A percentile compares a stretch with the other conserved stretches of the same genome.
These are phyloP conservation scores for Aspergillus intermedius DNA, from an alignment of 2,329 filamentous ascomycete genomes.

Conservation along the genomic window DNA sequence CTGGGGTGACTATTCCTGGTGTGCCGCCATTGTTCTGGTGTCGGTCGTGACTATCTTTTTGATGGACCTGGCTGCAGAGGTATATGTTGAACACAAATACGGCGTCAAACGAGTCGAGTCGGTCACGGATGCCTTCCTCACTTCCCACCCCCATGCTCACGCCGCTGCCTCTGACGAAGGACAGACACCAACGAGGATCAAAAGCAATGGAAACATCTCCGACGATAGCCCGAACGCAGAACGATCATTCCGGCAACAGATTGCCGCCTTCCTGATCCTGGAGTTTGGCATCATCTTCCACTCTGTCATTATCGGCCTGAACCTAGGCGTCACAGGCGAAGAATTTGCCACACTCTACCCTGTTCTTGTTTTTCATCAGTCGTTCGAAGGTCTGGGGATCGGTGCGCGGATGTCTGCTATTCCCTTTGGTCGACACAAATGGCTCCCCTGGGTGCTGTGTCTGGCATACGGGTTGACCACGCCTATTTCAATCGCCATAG, in stretches of 20 bases:
- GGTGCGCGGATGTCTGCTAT: constrained; percentile 55
- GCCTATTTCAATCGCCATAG: constrained; percentile 44
- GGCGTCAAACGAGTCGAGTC: constrained; percentile 25
- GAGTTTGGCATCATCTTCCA: constrained; percentile 60
- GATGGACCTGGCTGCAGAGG: constrained; percentile 45
- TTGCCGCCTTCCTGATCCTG: constrained; percentile 40
- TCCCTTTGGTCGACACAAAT: constrained; percentile 41
- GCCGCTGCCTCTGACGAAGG: neutral
- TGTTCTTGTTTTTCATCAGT: constrained; percentile 58
- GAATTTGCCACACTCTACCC: constrained; percentile 55
- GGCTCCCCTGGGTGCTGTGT: constrained; percentile 47
- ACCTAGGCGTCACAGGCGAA: constrained; percentile 51
- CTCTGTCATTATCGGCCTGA: constrained; percentile 58
- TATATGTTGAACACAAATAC: constrained; percentile 46
- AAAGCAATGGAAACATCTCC: neutral
- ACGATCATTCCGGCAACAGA: constrained; percentile 30
- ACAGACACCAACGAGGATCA: neutral
- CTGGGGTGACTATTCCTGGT: constrained; percentile 49
- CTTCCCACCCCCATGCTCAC: neutral
- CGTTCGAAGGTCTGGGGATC: constrained; percentile 58
- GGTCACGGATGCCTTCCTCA: neutral
- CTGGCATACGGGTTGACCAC: constrained; percentile 47
- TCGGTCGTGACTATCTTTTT: constrained; percentile 47
- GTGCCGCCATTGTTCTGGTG: constrained; percentile 45
- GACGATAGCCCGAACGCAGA: constrained; percentile 7